Conservation (phyloP, 768 basidiomycete genomes). For the Ramaria sp. region DNA sequence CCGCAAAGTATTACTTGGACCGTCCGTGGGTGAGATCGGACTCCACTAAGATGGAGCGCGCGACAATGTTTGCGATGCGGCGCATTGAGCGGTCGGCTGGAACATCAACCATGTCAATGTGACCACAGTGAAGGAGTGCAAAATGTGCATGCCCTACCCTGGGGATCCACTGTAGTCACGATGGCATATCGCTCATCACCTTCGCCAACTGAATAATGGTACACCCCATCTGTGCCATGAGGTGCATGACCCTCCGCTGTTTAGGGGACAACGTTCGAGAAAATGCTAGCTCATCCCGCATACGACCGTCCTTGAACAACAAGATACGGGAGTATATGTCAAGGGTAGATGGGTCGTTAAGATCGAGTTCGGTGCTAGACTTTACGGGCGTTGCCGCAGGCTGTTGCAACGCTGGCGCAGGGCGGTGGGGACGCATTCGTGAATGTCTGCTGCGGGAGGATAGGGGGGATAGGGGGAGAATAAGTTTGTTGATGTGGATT, state of each 20-base stretch:
- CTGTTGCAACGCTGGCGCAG: neutral
- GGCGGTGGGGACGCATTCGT: constrained; percentile 25
- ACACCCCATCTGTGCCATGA: constrained; percentile 98
- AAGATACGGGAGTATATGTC: constrained; percentile 96
- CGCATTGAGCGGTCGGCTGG: constrained; percentile 4
- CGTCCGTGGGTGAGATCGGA: constrained; percentile 29
- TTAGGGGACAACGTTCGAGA: constrained; percentile 77
- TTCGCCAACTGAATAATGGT: constrained; percentile 87
- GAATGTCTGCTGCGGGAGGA: constrained; percentile 34
- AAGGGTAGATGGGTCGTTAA: constrained; percentile 91
- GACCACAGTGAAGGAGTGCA: neutral
- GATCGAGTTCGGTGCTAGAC: constrained; percentile 66
- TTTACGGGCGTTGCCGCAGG: constrained; percentile 35
- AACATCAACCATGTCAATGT: neutral
- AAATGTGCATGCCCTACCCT: constrained; percentile 43
- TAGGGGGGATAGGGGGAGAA: constrained; percentile 45
- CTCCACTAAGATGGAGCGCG: constrained; percentile 75
- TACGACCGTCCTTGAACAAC: constrained; percentile 94
- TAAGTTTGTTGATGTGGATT: constrained; percentile 49
- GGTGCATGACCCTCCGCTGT: constrained; percentile 86
- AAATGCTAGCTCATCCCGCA: constrained; percentile 96
- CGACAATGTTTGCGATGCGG: constrained; percentile 60
- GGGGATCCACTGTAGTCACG: constrained; percentile 82
- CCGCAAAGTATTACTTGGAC: constrained; percentile 46
- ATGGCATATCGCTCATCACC: constrained; percentile 91